A percentile compares a stretch with the other conserved stretches of the same genome.
These are phyloP conservation scores for Leishmania turanica DNA, from an alignment of 208 protist genomes.

Conservation along the genomic window DNA sequence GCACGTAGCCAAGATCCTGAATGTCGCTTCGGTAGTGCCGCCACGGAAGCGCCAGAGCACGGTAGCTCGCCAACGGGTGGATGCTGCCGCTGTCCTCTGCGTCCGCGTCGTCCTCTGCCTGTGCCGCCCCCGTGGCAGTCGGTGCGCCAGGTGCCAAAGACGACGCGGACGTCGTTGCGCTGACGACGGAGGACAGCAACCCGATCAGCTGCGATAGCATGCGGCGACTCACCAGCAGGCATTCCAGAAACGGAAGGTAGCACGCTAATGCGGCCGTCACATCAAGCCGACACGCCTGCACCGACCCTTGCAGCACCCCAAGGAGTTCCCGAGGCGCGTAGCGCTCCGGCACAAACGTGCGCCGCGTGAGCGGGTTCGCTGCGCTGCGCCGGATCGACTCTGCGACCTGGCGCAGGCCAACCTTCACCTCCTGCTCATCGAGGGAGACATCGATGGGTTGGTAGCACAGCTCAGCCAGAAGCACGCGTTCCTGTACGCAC, in stretches of 20 bases:
- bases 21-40: constrained; percentile 19
- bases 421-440: constrained; percentile 31
- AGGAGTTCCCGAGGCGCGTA: constrained; percentile 69
- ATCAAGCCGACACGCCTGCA: constrained; percentile 59
- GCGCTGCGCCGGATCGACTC: constrained; percentile 51
- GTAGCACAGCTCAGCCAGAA: constrained; percentile 72
- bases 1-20: constrained; percentile 35
- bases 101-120: background rate
- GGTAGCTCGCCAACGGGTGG: background rate
- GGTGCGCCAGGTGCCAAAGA: background rate
- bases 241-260: constrained; percentile 82
- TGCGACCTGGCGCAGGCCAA: constrained; percentile 36
- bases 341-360: constrained; percentile 47
- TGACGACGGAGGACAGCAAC: constrained; percentile 37
- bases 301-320: constrained; percentile 59
- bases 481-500: constrained; percentile 48
- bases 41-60: constrained; percentile 26
- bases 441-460: constrained; percentile 38
- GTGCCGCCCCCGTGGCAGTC: too few relatives aligned
- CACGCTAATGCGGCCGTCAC: constrained; percentile 41
- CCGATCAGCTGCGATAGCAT: constrained; percentile 57
- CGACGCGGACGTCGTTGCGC: constrained; percentile 8
- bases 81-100: background rate
- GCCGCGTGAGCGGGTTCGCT: constrained; percentile 21
- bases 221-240: constrained; percentile 33